Conservation (phyloP, 257 asterid genomes). For the Eucommia ulmoides region DNA sequence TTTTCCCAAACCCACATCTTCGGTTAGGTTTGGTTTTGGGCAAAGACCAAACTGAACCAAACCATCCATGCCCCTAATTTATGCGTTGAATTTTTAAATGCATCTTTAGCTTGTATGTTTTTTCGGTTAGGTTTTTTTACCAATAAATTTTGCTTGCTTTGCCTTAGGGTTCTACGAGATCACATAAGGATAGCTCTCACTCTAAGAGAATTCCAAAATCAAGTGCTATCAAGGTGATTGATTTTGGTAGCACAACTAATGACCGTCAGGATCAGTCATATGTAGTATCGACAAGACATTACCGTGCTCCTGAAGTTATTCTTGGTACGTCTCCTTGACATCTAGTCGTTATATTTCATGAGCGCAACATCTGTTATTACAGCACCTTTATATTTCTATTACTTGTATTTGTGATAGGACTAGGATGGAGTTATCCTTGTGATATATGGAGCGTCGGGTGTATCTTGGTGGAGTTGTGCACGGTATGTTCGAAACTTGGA, state of each 20-base stretch:
- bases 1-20: too few relatives aligned
- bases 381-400: background rate
- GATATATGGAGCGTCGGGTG: constrained; percentile 96
- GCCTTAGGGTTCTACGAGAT: constrained; percentile 48
- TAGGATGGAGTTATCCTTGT: constrained; percentile 85
- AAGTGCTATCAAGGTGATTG: constrained; percentile 85
- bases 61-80: too few relatives aligned
- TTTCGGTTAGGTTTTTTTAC: background rate
- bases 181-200: constrained; percentile 49
- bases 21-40: too few relatives aligned
- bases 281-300: constrained; percentile 78
- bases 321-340: constrained; percentile 30
- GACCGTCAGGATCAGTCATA: constrained; percentile 56
- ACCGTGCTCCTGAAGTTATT: constrained; percentile 92
- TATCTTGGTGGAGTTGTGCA: constrained; percentile 77
- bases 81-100: too few relatives aligned
- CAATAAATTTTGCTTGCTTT: background rate
- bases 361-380: background rate
- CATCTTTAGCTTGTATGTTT: too few relatives aligned
- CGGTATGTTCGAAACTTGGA: too few relatives aligned
- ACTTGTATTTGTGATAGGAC: constrained; percentile 25
- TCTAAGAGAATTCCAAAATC: constrained; percentile 74
- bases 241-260: constrained; percentile 85
- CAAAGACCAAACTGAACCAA: too few relatives aligned
- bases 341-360: background rate